Evolutionary conservation across 768 basidiomycete species (phyloP), one percentile per base, ranked within the genome.

Genomic region (Heimioporus sp.): DNA sequence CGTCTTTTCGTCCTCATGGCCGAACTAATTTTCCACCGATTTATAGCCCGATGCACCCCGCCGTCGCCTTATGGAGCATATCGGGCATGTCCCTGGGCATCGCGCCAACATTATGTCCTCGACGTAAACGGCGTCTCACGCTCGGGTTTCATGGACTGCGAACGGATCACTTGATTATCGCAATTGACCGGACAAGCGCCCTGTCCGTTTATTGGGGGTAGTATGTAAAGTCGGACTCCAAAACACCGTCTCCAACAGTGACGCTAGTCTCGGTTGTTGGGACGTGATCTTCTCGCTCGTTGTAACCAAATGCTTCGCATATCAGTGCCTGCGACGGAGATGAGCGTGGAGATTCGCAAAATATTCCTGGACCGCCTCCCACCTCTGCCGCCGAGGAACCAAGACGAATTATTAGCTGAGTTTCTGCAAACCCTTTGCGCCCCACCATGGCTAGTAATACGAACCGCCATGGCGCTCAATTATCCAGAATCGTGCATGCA

Each of bases 221-320:
- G 61, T 86, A 31, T 86, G 78, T 65, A 86, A 80, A 54, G 61
- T 85, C 43, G 84, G 84, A 2, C 83, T 85, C 60, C 51, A 52
- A 17, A 82, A 77, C 56, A 53, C 65, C 0, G 57, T 86, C 6
- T 87, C 85, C 72, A 87, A 88, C 57, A 85, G 85, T 5, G 83
- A 75, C 56, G 85, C 83, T 3, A 81, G 82, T 55, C 85, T 83
- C 1, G 82, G 77, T 2, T 87, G 85, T 84, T 46, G 82, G 86
- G 80, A 82, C 76, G 63, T 67, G 6, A 57, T 75, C 11, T 85
- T 84, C 65, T 82, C 81, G 77, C 64, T 67, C 2, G 56, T 68
- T 20, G 61, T 66, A 0, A 48, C 64, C 45, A 45, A 60, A n/a
- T 71, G 67, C 49, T 80, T 75, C 52, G 66, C 78, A 55, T 78